These are phyloP conservation scores for Cladosporium cucumerinum DNA, from an alignment of 2,329 filamentous ascomycete species.

Conservation along the genomic window DNA sequence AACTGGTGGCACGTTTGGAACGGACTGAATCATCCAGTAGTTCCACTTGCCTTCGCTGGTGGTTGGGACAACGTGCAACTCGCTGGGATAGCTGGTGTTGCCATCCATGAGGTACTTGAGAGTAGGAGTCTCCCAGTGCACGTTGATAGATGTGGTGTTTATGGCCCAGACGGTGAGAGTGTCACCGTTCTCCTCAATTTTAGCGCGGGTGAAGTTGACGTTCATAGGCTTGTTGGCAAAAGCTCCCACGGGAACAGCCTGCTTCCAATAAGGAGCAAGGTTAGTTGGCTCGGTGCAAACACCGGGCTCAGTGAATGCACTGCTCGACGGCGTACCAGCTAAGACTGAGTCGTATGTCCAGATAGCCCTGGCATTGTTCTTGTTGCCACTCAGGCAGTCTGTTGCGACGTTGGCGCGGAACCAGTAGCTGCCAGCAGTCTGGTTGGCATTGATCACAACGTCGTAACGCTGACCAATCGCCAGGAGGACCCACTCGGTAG, in stretches of 20 bases:
- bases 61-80: slow-evolving; percentile 42
- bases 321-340: slow-evolving; percentile 7
- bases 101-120: slow-evolving; percentile 42
- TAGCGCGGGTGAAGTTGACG: slow-evolving; percentile 29
- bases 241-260: slow-evolving; percentile 34
- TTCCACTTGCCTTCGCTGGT: slow-evolving; percentile 40
- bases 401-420: slow-evolving; percentile 33
- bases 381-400: slow-evolving; percentile 35
- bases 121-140: slow-evolving; percentile 44
- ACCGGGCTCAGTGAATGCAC: slow-evolving; percentile 21
- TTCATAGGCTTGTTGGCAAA: slow-evolving; percentile 23
- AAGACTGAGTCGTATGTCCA: slow-evolving; percentile 30
- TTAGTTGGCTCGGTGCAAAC: slow-evolving; percentile 25
- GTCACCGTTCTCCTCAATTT: slow-evolving; percentile 32
- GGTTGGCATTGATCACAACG: slow-evolving; percentile 40
- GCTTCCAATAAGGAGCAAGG: slow-evolving; percentile 28
- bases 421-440: slow-evolving; percentile 35
- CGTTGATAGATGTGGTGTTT: slow-evolving; percentile 41
- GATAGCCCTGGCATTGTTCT: slow-evolving; percentile 31
- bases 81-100: slow-evolving; percentile 40
- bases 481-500: slow-evolving; percentile 31
- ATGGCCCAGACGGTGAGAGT: slow-evolving; percentile 37
- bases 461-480: slow-evolving; percentile 43
- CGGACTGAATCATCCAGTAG: slow-evolving; percentile 49
- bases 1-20: slow-evolving; percentile 32